Base-by-base conservation (phyloP, 1,284 basidiomycete genomes). In the Rhodotorula sp. region DNA sequence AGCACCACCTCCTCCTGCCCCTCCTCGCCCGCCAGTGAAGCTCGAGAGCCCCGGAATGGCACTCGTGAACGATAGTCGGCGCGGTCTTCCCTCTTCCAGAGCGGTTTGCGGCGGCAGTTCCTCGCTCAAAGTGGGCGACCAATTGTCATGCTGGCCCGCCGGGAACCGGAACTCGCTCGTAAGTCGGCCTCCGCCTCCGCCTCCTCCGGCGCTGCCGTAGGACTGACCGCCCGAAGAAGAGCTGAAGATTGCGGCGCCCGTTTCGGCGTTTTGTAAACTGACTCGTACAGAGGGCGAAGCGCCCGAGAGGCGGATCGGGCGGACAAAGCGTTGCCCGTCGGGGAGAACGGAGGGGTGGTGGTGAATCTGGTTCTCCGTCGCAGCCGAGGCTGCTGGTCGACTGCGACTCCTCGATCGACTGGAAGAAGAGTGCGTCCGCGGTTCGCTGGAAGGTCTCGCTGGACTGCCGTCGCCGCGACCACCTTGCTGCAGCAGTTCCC, bases 21-120 rank as follows among this genome's bases (percentile, higher is more conserved):
- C 62, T 69, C 15, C 86, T 87, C 15, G 91, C 22, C 46, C 22
- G n/a, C 60, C 90, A 4, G 90, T 88, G 76, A 93, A 93, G 0
- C 91, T 91, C 45, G 91, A 91, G 49, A 93, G 91, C 29, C 87
- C 61, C 1, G 64, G 57, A 10, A 74, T 62, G 56, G 67, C 37
- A 42, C 37, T 67, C 22, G 48, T 51, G 24, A 70, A 45, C 18
- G 66, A 55, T 10, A 66, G 53, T 45, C 58, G 46, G 12, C 64
- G 64, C 33, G 30, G 48, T 14, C 60, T 29, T 14, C 6, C 22
- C 6, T 49, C 60, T 42, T 42, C 37, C 37, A 42, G 2, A 12
- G 29, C 14, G 17, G 24, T 45, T 26, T 6, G 12, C 17, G n/a
- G 29, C 30, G 26, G 30, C 10, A 68, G 66, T 15, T 54, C 46